phyloP scores from a whole-genome alignment of 139 green algal species.

The Auxenochlorella pyrenoidosa region DNA sequence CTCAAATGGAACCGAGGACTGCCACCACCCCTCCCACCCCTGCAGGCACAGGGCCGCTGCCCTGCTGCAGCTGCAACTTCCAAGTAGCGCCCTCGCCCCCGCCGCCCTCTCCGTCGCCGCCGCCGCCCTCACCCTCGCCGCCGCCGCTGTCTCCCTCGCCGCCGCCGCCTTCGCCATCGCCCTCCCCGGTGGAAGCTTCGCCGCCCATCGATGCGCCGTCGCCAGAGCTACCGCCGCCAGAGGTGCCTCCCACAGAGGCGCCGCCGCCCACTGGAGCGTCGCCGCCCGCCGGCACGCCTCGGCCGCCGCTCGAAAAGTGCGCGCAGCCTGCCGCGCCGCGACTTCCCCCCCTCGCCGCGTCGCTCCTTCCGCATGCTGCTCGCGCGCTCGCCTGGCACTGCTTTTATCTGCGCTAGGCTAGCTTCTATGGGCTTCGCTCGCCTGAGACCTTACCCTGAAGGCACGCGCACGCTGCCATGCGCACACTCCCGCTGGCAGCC shows the following conservation, averaged over 20 bases:
- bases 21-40: not conserved
- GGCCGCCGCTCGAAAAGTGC: not conserved
- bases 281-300: not conserved
- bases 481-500: not conserved
- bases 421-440: no score
- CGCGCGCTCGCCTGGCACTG: not conserved
- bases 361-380: not conserved
- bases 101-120: not conserved
- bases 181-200: not conserved
- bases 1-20: no score
- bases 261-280: not conserved
- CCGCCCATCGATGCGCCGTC: not conserved
- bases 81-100: not conserved
- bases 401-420: not conserved
- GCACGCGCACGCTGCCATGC: not conserved
- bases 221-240: not conserved
- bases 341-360: not conserved
- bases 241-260: not conserved
- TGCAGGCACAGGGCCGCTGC: not conserved
- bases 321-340: not conserved
- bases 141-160: not conserved
- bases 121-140: no score
- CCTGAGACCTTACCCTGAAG: not conserved
- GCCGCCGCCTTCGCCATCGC: not conserved
- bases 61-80: slow-evolving; percentile 5